Evolutionary conservation across 768 basidiomycete species (phyloP), one percentile per base, ranked within the genome.

Genomic region (Podaxis pistillaris): DNA sequence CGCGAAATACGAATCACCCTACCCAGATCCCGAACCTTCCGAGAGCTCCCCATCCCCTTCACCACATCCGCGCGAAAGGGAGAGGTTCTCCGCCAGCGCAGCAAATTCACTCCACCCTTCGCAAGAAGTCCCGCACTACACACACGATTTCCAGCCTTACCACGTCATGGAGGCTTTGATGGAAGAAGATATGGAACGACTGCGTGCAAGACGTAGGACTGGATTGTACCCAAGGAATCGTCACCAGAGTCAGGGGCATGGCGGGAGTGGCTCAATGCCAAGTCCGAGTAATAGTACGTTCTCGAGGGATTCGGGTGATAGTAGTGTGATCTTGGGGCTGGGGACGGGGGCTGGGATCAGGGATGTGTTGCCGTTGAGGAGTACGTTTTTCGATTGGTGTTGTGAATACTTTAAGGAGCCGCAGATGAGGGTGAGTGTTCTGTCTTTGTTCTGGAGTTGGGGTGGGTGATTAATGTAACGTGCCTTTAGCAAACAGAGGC

Each of bases 381-480:
- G 94, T 70, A 81, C 85, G 8, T 96, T 93, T 76, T 99, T 90
- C 71, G 96, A 98, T 70, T 98, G 94, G 93, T 94, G 94, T 63
- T 85, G 87, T 69, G 96, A 98, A 71, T 98, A 98, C 72, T 99
- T 98, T 79, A 94, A 91, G 65, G 96, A 98, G 72, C 94, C 96
- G 2, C 97, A 99, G 74, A 98, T 99, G 96, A 89, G 94, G 81
- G 95, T 96, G 72, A 69, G 86, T 68, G 37, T 63, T 56, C 36
- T 38, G 46, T 6, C 13, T 38, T n/a, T 47, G 9, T 9, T 6
- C 19, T 24, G 9, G 15, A 17, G n/a, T 49, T 19, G 47, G 11
- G 6, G 11, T 17, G 17, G 17, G 15, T 24, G 47, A 44, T 49
- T 49, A n/a, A 41, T 41, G 40, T 26, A 15, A 52, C 59, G 13